Percentiles rank a stretch among this genome's conserved stretches.
Evolutionary conservation across 2,329 filamentous ascomycete species (phyloP).

Genomic region (Hypoxylon sp.): DNA sequence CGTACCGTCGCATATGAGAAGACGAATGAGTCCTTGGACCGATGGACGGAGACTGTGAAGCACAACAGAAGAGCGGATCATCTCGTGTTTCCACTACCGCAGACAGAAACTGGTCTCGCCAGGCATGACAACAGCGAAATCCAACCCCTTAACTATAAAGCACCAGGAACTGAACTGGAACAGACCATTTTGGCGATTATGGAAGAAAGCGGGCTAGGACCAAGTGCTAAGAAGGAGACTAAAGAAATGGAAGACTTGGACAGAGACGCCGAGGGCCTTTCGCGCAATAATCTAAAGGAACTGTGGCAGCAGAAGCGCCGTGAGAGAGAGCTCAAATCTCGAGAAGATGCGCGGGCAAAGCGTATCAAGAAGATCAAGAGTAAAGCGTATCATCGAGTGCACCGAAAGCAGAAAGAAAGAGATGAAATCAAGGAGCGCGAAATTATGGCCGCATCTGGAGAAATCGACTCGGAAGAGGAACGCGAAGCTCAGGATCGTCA

Average conservation of each 20-base stretch:
- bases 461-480: conserved; percentile 76
- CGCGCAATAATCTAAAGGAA: conserved; percentile 79
- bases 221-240: conserved; percentile 67
- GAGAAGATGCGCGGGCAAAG: conserved; percentile 89
- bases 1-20: conserved; percentile 88
- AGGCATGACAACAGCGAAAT: conserved; percentile 75
- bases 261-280: conserved; percentile 80
- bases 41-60: conserved; percentile 97
- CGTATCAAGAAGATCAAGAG: conserved; percentile 99
- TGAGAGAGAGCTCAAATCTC: conserved; percentile 86
- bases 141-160: conserved; percentile 73
- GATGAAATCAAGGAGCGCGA: conserved; percentile 68
- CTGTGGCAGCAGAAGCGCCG: conserved; percentile 81
- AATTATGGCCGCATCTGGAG: conserved; percentile 69
- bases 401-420: conserved; percentile 79
- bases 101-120: conserved; percentile 73
- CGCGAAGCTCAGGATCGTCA: conserved; percentile 77
- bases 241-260: conserved; percentile 75
- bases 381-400: conserved; percentile 92
- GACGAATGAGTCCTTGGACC: conserved; percentile 89
- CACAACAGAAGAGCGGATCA: conserved; percentile 93
- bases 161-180: conserved; percentile 85
- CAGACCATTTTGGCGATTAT: conserved; percentile 89
- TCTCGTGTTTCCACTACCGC: conserved; percentile 86
- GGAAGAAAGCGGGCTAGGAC: conserved; percentile 85